Evolutionary conservation across 2,329 filamentous ascomycete species (phyloP), one percentile per base, ranked within the genome.

Genomic region (Nigrospora oryzae): DNA sequence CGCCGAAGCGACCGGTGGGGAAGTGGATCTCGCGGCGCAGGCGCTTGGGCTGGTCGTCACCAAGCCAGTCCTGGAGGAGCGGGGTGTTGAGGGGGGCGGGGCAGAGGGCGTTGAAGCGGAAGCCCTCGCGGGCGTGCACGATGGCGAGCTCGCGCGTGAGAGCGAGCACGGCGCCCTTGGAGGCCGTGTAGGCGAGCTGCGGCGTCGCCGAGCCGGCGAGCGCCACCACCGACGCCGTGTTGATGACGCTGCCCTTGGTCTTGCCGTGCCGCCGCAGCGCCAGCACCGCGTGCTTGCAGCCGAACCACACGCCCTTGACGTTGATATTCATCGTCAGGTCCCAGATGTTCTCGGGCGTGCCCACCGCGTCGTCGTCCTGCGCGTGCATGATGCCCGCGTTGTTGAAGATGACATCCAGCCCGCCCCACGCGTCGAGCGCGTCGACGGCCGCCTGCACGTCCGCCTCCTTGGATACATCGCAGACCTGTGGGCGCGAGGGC

Each of bases 251-350:
- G 42, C 80, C 87, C 56, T 76, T 79, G 38, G 72, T 79, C 80
- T 96, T 96, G 45, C 78, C 77, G 73, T 94, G 75, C 56, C 81
- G 82, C 52, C 89, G 84, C 56, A 96, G 75, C 38, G 86, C 79
- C 42, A 91, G 73, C 28, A 96, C 83, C 7, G 90, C 89, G 64
- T 95, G 88, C 75, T 95, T 96, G 77, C 82, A 84, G 49, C 90
- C 90, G 64, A 81, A 96, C 90, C 90, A 95, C n/a, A 96, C 90
- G 37, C 90, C 90, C 78, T 96, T 96, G 65, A 95, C 90, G 66
- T 96, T 96, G 73, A 95, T 94, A 63, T 81, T 83, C 50, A 95
- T 89, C 5, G 90, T 96, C 53, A 95, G 70, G 59, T 96, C 89
- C 90, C 90, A 96, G 71, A 96, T 90, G 57, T 80, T 82, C 70